Conservation (phyloP, 768 basidiomycete genomes). For the Coprinopsis cinerea region DNA sequence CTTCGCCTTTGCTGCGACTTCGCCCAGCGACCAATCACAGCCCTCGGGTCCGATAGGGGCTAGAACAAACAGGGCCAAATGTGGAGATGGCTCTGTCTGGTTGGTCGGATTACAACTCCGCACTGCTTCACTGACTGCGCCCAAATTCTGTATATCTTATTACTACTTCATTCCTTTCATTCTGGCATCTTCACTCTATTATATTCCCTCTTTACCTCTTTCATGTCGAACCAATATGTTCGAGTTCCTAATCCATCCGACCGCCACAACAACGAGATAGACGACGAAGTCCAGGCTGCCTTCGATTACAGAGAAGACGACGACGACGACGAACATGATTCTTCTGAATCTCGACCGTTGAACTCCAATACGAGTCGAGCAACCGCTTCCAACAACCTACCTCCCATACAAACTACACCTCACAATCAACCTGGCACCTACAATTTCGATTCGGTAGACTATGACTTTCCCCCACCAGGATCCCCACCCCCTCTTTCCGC, state of each 20-base stretch:
- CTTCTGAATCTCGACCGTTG: constrained; percentile 47
- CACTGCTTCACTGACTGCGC: not conserved
- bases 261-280: constrained; percentile 42
- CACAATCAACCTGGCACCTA: constrained; percentile 41
- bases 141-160: not conserved
- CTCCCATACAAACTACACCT: constrained; percentile 22
- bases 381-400: not conserved
- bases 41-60: not conserved
- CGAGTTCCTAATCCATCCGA: constrained; percentile 53
- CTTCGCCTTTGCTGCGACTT: no score
- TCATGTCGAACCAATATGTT: constrained; percentile 58
- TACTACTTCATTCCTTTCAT: constrained; percentile 3
- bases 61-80: constrained; percentile 1
- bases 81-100: not conserved
- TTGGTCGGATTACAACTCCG: not conserved
- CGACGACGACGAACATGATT: constrained; percentile 42
- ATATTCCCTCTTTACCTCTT: no score
- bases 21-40: not conserved
- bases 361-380: constrained; percentile 26
- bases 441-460: constrained; percentile 78
- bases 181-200: not conserved
- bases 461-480: constrained; percentile 78
- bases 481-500: constrained; percentile 67
- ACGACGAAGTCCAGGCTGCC: constrained; percentile 74
- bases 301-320: constrained; percentile 79